Percentiles rank a stretch among this genome's conserved stretches.
phyloP scores from a whole-genome alignment of 441 rosid species.

The Populus trichocarpa region DNA sequence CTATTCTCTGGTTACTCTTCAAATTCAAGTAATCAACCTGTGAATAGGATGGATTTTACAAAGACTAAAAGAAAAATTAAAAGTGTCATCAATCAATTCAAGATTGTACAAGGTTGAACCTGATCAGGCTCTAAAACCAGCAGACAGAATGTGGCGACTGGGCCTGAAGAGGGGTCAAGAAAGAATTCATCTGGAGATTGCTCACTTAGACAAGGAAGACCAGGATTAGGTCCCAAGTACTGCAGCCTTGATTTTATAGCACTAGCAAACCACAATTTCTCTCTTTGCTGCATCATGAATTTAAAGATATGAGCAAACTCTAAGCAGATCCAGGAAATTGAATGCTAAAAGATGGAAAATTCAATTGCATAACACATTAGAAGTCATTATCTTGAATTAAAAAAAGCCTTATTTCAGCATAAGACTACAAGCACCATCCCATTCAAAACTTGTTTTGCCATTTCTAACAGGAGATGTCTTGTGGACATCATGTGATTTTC shows the following conservation, averaged over 20 bases:
- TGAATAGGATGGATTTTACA: slow-evolving; percentile 6
- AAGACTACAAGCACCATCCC: not conserved
- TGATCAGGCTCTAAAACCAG: slow-evolving; percentile 74
- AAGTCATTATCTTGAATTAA: not conserved
- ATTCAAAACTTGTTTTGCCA: not conserved
- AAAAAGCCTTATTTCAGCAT: not conserved
- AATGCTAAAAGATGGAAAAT: not conserved
- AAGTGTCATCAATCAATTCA: not conserved
- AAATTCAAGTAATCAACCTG: slow-evolving; percentile 89
- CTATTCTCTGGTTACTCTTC: slow-evolving; percentile 67
- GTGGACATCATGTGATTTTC: not conserved
- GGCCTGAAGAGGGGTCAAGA: slow-evolving; percentile 64
- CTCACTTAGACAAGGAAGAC: slow-evolving; percentile 49
- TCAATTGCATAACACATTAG: slow-evolving; percentile 1
- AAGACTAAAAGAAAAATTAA: not conserved
- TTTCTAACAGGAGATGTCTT: not conserved
- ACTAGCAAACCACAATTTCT: slow-evolving; percentile 72
- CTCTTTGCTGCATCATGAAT: slow-evolving; percentile 54
- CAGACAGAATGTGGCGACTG: slow-evolving; percentile 59
- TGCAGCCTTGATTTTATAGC: slow-evolving; percentile 59
- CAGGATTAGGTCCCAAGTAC: slow-evolving; percentile 62
- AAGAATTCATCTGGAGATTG: slow-evolving; percentile 29
- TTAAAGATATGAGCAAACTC: slow-evolving; percentile 5
- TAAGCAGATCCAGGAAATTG: slow-evolving; percentile 2
- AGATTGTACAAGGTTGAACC: slow-evolving; percentile 35